Evolutionary conservation across 23 red algal species (phyloP).

Genomic region (Gracilaria gracilis): DNA sequence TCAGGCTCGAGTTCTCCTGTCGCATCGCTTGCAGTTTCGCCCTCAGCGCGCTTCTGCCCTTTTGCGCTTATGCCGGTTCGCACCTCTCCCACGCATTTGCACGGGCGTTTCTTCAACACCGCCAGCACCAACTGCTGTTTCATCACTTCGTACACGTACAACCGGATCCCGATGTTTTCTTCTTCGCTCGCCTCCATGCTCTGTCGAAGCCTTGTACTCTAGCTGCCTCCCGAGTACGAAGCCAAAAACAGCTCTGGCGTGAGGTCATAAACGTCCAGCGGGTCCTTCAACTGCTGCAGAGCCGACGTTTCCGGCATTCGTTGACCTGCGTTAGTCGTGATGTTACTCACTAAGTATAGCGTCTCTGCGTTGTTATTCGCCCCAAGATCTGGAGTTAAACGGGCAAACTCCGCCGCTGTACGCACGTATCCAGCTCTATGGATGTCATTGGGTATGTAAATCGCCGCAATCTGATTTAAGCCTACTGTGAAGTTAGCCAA

Average conservation of each 20-base stretch:
- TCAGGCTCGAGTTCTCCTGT: not conserved
- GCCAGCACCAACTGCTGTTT: conserved; percentile 37
- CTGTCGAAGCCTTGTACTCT: conserved; percentile 17
- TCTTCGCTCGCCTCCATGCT: conserved; percentile 23
- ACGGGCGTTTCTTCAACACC: conserved; percentile 51
- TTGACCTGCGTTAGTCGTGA: conserved; percentile 50
- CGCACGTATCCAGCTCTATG: conserved; percentile 66
- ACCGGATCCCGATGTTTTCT: conserved; percentile 46
- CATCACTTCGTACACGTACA: conserved; percentile 65
- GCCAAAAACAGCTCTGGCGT: conserved; percentile 55
- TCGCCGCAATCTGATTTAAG: conserved; percentile 57
- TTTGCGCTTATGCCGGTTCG: conserved; percentile 19
- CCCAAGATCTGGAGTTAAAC: conserved; percentile 37
- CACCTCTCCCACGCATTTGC: conserved; percentile 40
- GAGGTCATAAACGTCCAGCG: conserved; percentile 51
- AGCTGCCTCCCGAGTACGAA: conserved; percentile 32
- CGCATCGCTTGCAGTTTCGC: not conserved
- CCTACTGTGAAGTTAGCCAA: conserved; percentile 64
- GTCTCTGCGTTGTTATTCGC: conserved; percentile 38
- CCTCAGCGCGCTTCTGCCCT: not conserved
- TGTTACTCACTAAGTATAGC: conserved; percentile 60
- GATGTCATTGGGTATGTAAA: conserved; percentile 52
- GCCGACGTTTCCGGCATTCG: conserved; percentile 46
- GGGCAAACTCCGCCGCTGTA: conserved; percentile 41
- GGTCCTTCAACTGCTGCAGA: conserved; percentile 50